These are phyloP conservation scores for Trypethelium eluteriae DNA, from an alignment of 495 filamentous ascomycete genomes.

Conservation along the genomic window DNA sequence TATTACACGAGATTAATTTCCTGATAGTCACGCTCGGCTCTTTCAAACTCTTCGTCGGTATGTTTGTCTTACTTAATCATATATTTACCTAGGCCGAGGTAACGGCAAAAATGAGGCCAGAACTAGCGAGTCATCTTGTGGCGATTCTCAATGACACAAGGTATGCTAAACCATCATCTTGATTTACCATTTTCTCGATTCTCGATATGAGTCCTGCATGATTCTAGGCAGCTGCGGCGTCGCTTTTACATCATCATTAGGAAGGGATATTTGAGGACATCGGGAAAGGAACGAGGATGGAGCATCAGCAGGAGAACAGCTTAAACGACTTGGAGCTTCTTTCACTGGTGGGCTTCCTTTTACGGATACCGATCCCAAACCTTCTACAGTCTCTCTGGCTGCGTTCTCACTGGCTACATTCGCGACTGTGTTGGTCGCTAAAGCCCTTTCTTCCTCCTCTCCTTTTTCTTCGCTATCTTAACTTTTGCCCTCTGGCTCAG, in stretches of 20 bases:
- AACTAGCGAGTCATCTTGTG: conserved; percentile 40
- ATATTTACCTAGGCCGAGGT: conserved; percentile 46
- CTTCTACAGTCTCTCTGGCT: background rate
- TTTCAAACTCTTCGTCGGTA: conserved; percentile 36
- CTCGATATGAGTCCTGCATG: too few relatives aligned
- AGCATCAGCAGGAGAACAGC: too few relatives aligned
- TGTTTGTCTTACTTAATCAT: conserved; percentile 53
- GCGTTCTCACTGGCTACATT: background rate
- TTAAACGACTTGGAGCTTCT: too few relatives aligned
- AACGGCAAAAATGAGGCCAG: conserved; percentile 37
- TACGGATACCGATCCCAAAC: too few relatives aligned
- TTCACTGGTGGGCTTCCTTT: too few relatives aligned
- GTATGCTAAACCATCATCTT: background rate
- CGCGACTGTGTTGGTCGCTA: conserved; percentile 1
- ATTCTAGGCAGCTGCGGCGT: too few relatives aligned
- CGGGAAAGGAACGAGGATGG: too few relatives aligned
- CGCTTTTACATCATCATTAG: too few relatives aligned
- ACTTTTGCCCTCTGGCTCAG: conserved; percentile 56
- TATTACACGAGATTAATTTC: conserved; percentile 13
- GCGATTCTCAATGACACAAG: conserved; percentile 29
- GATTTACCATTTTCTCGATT: too few relatives aligned
- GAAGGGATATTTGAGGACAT: too few relatives aligned
- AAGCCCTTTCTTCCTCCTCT: background rate
- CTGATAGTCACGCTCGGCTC: conserved; percentile 9
- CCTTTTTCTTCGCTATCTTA: background rate